Evolutionary conservation across 2,329 filamentous ascomycete species (phyloP), one percentile per base, ranked within the genome.

Genomic region (Neoascochyta sp.): DNA sequence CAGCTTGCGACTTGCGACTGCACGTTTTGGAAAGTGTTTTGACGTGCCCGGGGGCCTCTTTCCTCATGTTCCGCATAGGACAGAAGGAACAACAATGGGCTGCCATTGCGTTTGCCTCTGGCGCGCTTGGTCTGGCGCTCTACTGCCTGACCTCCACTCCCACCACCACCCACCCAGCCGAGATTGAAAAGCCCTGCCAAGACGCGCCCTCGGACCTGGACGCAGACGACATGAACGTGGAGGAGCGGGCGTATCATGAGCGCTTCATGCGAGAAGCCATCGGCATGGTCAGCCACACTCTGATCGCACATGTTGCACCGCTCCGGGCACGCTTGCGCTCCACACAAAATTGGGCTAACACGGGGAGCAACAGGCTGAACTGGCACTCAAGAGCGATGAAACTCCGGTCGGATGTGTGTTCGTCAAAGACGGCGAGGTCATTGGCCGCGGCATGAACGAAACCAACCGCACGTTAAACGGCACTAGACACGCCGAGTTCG

Each of bases 401-500:
- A 96, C 93, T 1, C 92, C 92, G 1, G 92, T 98, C 12, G 93
- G 92, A 27, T 98, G 92, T 63, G 88, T 98, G 17, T 80, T 98
- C 30, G 89, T 96, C 13, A 76, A 88, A 57, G 66, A 86, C 16
- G 81, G 80, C 44, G 73, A 78, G 47, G 75, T 95, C 43, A 88
- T 98, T 45, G 89, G 86, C 22, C 77, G 76, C 42, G 92, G 92
- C 41, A 95, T 95, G 85, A 98, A 98, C 54, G 92, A 93, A 43
- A 98, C 92, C 30, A 98, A 61, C 27, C 51, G 57, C 12, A 61
- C 57, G 11, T 42, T 62, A 27, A 61, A 63, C 27, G 92, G 92
- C 24, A 96, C 92, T 25, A 80, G 89, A 15, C 92, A 98, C 63
- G 92, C 92, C 24, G 92, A 98, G 62, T 93, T 96, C 57, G 81